Conservation (phyloP, 345 rosid genomes). For the Syzygium jambos region DNA sequence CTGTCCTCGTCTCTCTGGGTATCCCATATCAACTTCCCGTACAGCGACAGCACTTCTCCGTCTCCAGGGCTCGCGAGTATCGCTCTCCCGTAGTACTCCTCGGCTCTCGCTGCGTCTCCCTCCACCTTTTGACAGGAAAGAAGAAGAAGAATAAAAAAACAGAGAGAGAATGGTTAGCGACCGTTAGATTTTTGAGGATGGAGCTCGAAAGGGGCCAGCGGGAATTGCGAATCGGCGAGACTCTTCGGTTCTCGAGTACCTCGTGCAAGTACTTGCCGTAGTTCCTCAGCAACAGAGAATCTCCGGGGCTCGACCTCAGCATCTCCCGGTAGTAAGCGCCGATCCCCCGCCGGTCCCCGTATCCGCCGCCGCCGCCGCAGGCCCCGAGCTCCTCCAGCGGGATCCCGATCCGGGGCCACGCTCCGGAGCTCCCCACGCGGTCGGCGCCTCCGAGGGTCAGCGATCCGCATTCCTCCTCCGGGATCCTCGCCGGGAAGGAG, state of each 20-base stretch:
- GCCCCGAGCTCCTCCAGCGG: conserved; percentile 30
- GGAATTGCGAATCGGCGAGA: neutral
- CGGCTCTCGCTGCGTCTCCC: conserved; percentile 51
- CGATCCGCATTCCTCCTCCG: conserved; percentile 34
- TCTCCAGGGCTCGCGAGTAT: conserved; percentile 73
- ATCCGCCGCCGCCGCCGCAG: conserved; percentile 21
- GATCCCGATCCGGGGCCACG: conserved; percentile 24
- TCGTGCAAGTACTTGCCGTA: conserved; percentile 69
- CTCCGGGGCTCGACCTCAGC: conserved; percentile 54
- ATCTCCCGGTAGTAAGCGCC: conserved; percentile 59
- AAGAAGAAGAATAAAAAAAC: neutral
- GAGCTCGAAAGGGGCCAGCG: neutral
- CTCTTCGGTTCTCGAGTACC: conserved; percentile 20
- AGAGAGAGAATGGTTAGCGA: neutral
- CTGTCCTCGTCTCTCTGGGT: conserved; percentile 39
- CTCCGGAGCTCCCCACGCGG: conserved; percentile 4
- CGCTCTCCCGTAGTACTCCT: conserved; percentile 72
- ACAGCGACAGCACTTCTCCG: conserved; percentile 64
- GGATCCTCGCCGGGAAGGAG: conserved; percentile 26
- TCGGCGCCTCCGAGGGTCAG: neutral
- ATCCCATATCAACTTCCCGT: conserved; percentile 80
- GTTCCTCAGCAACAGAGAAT: conserved; percentile 61
- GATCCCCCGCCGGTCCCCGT: conserved; percentile 24
- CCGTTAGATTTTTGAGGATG: neutral
- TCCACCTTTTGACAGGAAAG: conserved; percentile 36